Conservation (phyloP, 2,329 filamentous ascomycete genomes). For the Diaporthe helianthi region DNA sequence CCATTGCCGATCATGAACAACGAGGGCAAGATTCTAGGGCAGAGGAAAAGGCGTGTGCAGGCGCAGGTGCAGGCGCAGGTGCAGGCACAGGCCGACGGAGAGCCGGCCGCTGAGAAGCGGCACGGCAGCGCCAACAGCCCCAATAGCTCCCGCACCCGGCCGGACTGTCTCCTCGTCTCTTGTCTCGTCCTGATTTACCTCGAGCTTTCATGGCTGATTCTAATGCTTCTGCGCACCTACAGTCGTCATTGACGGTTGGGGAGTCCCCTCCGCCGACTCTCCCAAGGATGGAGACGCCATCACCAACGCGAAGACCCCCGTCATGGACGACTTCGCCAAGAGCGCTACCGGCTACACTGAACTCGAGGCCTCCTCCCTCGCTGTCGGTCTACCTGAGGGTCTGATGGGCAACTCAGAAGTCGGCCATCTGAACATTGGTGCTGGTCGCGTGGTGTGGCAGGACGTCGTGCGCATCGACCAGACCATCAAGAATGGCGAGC, state of each 20-base stretch:
- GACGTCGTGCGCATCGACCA: conserved; percentile 96
- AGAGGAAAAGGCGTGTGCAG: conserved; percentile 6
- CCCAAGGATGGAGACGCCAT: conserved; percentile 94
- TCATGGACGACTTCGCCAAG: conserved; percentile 91
- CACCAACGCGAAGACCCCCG: conserved; percentile 87
- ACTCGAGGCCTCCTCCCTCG: conserved; percentile 94
- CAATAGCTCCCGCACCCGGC: conserved; percentile 34
- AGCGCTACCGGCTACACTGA: conserved; percentile 85
- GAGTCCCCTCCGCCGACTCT: conserved; percentile 80
- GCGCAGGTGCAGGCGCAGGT: neutral
- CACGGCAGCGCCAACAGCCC: neutral
- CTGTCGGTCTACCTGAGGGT: conserved; percentile 93
- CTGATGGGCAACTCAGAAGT: conserved; percentile 99
- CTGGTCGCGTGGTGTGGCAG: conserved; percentile 97
- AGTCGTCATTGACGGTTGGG: conserved; percentile 99
- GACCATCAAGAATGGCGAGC: conserved; percentile 83
- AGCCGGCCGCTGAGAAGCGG: neutral
- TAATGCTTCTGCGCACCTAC: conserved; percentile 57
- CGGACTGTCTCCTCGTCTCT: conserved; percentile 51
- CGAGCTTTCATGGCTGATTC: conserved; percentile 66
- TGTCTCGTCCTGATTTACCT: conserved; percentile 63
- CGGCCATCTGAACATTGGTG: conserved; percentile 97
- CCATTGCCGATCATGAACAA: neutral
- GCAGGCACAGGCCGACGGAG: neutral
- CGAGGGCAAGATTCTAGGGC: neutral